Percentiles rank a stretch among this genome's conserved stretches.
Evolutionary conservation across 2,329 filamentous ascomycete species (phyloP).

Genomic region (Endothia cerciana): DNA sequence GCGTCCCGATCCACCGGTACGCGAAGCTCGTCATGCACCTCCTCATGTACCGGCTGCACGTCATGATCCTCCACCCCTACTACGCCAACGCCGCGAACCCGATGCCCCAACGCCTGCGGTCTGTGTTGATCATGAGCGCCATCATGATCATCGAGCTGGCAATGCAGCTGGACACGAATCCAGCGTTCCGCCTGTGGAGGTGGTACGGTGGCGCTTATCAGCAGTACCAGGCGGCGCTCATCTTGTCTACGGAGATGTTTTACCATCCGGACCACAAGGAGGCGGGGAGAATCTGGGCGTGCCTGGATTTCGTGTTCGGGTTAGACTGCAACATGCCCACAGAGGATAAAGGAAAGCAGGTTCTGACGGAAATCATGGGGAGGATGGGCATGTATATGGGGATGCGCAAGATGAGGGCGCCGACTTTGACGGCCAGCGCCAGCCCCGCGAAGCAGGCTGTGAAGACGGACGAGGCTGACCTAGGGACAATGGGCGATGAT

Average conservation of each 20-base stretch:
- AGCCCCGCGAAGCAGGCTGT: constrained; percentile 43
- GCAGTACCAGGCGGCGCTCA: constrained; percentile 72
- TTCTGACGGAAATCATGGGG: constrained; percentile 65
- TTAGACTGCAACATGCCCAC: constrained; percentile 55
- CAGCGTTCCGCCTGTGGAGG: constrained; percentile 58
- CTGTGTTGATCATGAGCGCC: constrained; percentile 66
- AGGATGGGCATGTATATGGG: constrained; percentile 63
- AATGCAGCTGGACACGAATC: constrained; percentile 50
- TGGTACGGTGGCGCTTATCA: constrained; percentile 76
- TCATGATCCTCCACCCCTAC: constrained; percentile 72
- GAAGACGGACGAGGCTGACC: constrained; percentile 32
- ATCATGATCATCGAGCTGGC: constrained; percentile 54
- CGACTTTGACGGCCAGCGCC: constrained; percentile 48
- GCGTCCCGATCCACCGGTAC: constrained; percentile 64
- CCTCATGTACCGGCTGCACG: constrained; percentile 64
- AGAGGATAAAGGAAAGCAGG: constrained; percentile 60
- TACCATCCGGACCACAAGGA: constrained; percentile 59
- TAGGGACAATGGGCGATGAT: not conserved
- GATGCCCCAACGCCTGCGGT: constrained; percentile 65
- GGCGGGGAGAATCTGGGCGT: constrained; percentile 69
- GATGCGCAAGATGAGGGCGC: constrained; percentile 61
- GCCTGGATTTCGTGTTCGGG: constrained; percentile 73
- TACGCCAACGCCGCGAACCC: constrained; percentile 50
- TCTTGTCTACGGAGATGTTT: constrained; percentile 71
- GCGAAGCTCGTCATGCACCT: constrained; percentile 68